These are phyloP conservation scores for Diplogelasinospora grovesii DNA, from an alignment of 495 filamentous ascomycete genomes.

Conservation along the genomic window DNA sequence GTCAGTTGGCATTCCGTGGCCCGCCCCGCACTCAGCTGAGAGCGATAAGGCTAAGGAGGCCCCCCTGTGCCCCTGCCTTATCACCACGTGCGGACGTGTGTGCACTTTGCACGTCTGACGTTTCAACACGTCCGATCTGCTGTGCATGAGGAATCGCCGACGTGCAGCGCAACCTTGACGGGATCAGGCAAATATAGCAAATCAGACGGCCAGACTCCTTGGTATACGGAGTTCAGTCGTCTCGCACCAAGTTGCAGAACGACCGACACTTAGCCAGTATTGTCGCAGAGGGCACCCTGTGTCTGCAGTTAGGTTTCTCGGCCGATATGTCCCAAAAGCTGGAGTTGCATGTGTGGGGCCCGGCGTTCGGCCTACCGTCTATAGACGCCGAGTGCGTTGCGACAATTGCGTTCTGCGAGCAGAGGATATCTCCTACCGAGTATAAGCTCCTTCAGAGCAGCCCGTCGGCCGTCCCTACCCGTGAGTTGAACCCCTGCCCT, in stretches of 20 bases:
- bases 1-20: too few species aligned
- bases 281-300: too few species aligned
- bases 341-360: conserved; percentile 87
- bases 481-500: conserved; percentile 42
- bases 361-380: conserved; percentile 79
- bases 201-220: too few species aligned
- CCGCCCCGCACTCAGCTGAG: too few species aligned
- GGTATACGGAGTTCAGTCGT: too few species aligned
- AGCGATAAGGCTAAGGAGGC: too few species aligned
- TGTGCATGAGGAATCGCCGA: too few species aligned
- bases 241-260: too few species aligned
- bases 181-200: too few species aligned
- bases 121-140: neutral
- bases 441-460: conserved; percentile 75
- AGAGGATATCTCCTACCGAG: conserved; percentile 47
- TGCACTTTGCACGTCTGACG: neutral
- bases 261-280: too few species aligned
- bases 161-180: too few species aligned
- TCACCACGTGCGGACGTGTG: conserved; percentile 8
- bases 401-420: conserved; percentile 61
- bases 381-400: conserved; percentile 85
- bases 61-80: neutral
- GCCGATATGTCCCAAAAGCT: conserved; percentile 43
- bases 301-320: too few species aligned
- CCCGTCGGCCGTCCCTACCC: conserved; percentile 64